These are phyloP conservation scores for Daedalea quercina DNA, from an alignment of 768 basidiomycete species.

Conservation along the genomic window DNA sequence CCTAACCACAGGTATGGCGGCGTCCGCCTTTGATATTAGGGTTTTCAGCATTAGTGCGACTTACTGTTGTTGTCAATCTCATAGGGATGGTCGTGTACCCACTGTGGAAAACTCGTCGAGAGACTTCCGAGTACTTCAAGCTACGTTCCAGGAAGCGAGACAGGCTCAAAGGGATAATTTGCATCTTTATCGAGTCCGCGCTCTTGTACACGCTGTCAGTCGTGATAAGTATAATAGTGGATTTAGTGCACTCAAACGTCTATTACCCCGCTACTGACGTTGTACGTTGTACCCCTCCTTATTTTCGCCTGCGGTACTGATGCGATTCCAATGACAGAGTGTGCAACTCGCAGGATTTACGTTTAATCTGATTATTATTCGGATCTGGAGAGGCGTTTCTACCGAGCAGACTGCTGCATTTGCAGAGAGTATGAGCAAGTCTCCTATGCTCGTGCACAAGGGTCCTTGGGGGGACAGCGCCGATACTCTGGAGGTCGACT, in stretches of 20 bases:
- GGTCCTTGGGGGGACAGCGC: not conserved
- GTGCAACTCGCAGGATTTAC: not conserved
- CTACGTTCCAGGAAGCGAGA: not conserved
- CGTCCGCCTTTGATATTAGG: no score
- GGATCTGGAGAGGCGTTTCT: not conserved
- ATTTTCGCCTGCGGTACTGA: not conserved
- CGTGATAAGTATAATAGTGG: not conserved
- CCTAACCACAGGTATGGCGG: not conserved
- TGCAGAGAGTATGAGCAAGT: not conserved
- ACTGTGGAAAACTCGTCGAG: not conserved
- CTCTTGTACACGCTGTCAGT: not conserved
- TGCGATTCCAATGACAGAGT: not conserved
- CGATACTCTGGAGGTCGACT: not conserved
- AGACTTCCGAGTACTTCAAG: not conserved
- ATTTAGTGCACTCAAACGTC: not conserved
- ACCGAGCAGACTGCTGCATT: not conserved
- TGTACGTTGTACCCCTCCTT: not conserved
- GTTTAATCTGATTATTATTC: conserved; percentile 5
- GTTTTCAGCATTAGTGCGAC: no score
- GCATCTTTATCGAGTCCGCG: conserved; percentile 1
- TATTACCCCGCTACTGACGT: not conserved
- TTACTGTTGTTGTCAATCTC: no score
- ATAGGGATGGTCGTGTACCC: not conserved
- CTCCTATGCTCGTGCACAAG: not conserved
- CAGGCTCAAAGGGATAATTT: not conserved